Conservation (phyloP, 2,329 filamentous ascomycete species). For the Hypoxylon sp. region DNA sequence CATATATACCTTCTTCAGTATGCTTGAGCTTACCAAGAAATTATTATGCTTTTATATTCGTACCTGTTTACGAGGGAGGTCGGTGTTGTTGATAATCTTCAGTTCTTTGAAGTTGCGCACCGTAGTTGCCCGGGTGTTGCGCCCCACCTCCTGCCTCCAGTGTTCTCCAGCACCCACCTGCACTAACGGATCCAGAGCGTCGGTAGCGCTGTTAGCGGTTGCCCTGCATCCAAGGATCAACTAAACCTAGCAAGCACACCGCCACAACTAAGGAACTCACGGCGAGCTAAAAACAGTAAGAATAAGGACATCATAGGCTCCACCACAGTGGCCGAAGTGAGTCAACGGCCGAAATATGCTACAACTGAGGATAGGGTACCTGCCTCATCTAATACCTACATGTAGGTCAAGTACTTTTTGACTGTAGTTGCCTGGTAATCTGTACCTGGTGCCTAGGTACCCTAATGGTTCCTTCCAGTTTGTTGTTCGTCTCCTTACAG, state of each 20-base stretch:
- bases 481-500: background rate
- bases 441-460: background rate
- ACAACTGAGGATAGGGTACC: background rate
- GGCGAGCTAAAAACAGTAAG: constrained; percentile 24
- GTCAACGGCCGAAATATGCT: constrained; percentile 23
- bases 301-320: constrained; percentile 4
- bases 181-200: background rate
- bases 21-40: too few species aligned
- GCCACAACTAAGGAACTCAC: constrained; percentile 4
- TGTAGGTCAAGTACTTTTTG: background rate
- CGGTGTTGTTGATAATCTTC: too few species aligned
- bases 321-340: constrained; percentile 22
- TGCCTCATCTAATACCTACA: background rate
- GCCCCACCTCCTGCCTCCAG: too few species aligned
- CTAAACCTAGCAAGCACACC: background rate
- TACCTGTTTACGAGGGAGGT: too few species aligned
- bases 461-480: background rate
- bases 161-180: too few species aligned
- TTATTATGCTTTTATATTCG: too few species aligned
- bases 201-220: background rate
- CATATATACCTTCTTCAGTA: too few species aligned
- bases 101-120: too few species aligned
- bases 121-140: too few species aligned
- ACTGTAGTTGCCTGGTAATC: constrained; percentile 1
- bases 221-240: background rate